Evolutionary conservation across 208 protist genomes (phyloP).

Genomic region (Leishmania mexicana): DNA sequence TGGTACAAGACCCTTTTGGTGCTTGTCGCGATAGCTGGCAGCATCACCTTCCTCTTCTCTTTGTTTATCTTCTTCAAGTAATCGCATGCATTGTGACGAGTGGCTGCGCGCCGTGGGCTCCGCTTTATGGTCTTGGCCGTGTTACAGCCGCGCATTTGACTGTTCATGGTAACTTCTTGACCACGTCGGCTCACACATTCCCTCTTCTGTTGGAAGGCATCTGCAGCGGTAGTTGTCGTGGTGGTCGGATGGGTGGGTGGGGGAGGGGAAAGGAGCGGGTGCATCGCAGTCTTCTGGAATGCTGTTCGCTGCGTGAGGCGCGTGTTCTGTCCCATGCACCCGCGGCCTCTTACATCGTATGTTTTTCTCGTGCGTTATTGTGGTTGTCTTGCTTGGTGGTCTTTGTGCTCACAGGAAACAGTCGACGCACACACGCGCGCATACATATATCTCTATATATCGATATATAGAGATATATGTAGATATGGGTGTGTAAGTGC

Average conservation of each 20-base stretch:
- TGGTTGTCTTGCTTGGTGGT: neutral
- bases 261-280: neutral
- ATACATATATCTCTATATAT: too few relatives aligned
- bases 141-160: neutral
- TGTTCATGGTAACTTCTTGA: neutral
- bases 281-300: neutral
- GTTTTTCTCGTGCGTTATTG: neutral
- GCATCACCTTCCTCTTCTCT: conserved; percentile 65
- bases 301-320: neutral
- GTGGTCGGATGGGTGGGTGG: neutral
- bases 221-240: neutral
- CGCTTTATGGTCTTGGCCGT: neutral
- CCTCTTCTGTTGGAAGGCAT: neutral
- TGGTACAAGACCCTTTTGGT: conserved; percentile 57
- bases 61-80: conserved; percentile 72
- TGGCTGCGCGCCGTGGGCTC: neutral
- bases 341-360: neutral
- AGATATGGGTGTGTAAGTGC: neutral
- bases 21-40: conserved; percentile 44
- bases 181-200: neutral
- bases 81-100: neutral
- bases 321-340: neutral
- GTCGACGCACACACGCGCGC: too few relatives aligned
- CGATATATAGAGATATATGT: too few relatives aligned
- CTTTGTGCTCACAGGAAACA: neutral